phyloP scores from a whole-genome alignment of 2,329 filamentous ascomycete genomes.

The Talaromyces amestolkiae region DNA sequence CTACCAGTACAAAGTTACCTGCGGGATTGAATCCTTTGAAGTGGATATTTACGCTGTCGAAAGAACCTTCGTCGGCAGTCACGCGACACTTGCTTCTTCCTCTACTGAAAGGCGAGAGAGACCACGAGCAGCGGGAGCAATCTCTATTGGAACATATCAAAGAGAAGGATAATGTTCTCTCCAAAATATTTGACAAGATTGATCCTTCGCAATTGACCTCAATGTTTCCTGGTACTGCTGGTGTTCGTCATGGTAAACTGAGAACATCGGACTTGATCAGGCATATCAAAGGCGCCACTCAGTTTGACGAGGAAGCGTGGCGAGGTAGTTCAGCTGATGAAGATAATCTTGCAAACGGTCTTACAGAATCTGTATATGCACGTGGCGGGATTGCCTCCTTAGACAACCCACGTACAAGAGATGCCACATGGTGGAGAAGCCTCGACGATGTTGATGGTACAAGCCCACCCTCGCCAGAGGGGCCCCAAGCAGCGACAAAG shows the following conservation, averaged over 20 bases:
- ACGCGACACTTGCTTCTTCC: constrained; percentile 54
- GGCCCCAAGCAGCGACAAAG: background rate
- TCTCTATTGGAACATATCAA: constrained; percentile 51
- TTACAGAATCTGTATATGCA: constrained; percentile 7
- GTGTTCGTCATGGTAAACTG: constrained; percentile 44
- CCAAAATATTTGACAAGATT: constrained; percentile 58
- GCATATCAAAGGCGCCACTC: constrained; percentile 54
- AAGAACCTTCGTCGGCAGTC: constrained; percentile 41
- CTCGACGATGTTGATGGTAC: constrained; percentile 20
- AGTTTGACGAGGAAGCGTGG: constrained; percentile 54
- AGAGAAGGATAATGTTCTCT: constrained; percentile 60
- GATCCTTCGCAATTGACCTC: constrained; percentile 54
- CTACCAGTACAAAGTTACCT: constrained; percentile 51
- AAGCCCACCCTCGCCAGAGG: background rate
- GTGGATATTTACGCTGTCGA: constrained; percentile 53
- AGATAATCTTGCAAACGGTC: constrained; percentile 25
- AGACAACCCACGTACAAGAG: constrained; percentile 22
- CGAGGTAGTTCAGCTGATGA: constrained; percentile 27
- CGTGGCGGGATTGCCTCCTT: background rate
- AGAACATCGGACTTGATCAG: constrained; percentile 49
- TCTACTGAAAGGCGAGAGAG: constrained; percentile 50
- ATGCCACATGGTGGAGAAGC: constrained; percentile 36
- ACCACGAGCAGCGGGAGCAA: constrained; percentile 48
- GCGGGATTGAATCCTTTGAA: constrained; percentile 51
- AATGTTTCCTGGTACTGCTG: constrained; percentile 56